Evolutionary conservation across 495 filamentous ascomycete genomes (phyloP), one percentile per base, ranked within the genome.

Genomic region (Viridothelium virens): DNA sequence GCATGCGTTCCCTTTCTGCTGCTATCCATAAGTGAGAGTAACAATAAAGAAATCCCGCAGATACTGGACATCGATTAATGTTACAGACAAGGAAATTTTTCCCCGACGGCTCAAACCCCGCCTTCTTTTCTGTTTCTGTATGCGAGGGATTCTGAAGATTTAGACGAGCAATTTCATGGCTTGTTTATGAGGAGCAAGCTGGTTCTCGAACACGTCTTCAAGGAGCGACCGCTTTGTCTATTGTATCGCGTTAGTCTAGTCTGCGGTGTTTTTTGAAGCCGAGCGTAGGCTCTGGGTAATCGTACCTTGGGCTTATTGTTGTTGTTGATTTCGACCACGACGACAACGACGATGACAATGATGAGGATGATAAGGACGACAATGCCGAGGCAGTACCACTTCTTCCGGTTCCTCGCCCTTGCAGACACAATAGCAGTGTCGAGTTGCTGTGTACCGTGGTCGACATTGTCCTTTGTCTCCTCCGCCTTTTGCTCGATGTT

Each of bases 351-450:
- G 65, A 82, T 79, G 46, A 71, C 77, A 63, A 85, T 82, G 71
- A 84, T 80, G 56, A 83, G 71, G 68, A 84, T 78, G 80, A 68
- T 46, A 38, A 69, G 63, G 10, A 73, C 68, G 61, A 83, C 73
- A 69, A 97, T 89, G 71, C 88, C 84, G 73, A 97, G 76, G 77
- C 92, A 96, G 73, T 90, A 93, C 94, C 94, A 98, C 89, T 97
- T 98, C 91, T 96, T 97, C 79, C 86, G 89, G 68, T 90, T 84
- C 44, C 88, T 86, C 63, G 83, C 83, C 71, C 86, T 79, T n/a
- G 95, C 92, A 68, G 89, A 95, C 39, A 79, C 79, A 61, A 96
- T 87, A 16, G 92, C 95, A 18, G 81, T 81, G 56, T 80, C 85
- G 46, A 97, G 85, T 77, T 97, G 84, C 63, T 83, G 82, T 72